A percentile compares a stretch with the other conserved stretches of the same genome.
phyloP scores from a whole-genome alignment of 495 filamentous ascomycete species.

The Schizothecium vesticola region DNA sequence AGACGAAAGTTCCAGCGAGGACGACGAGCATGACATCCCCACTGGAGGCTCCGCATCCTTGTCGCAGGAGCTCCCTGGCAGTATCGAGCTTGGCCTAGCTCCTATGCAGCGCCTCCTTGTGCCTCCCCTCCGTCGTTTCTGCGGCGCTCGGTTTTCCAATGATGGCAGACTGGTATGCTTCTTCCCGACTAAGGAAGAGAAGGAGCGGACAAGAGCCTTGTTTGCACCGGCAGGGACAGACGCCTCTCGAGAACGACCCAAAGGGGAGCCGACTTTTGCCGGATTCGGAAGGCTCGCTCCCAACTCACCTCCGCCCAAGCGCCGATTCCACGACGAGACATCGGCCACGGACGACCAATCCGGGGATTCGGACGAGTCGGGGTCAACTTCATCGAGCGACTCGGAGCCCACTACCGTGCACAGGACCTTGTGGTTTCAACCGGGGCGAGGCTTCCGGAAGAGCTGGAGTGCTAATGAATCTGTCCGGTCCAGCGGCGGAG shows the following conservation, averaged over 20 bases:
- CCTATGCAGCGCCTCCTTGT: slow-evolving; percentile 65
- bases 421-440: slow-evolving; percentile 44
- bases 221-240: slow-evolving; percentile 56
- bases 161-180: slow-evolving; percentile 81
- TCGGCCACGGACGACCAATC: slow-evolving; percentile 45
- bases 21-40: slow-evolving; percentile 65
- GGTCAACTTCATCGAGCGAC: slow-evolving; percentile 61
- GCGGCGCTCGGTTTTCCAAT: slow-evolving; percentile 71
- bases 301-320: slow-evolving; percentile 43
- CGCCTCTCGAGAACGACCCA: slow-evolving; percentile 55
- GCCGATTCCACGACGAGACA: slow-evolving; percentile 48
- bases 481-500: slow-evolving; percentile 46
- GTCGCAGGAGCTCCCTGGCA: slow-evolving; percentile 51
- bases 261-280: slow-evolving; percentile 70
- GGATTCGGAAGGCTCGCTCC: slow-evolving; percentile 73
- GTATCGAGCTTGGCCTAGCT: slow-evolving; percentile 46
- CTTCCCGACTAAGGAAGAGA: slow-evolving; percentile 77
- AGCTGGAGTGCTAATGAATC: slow-evolving; percentile 44
- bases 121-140: slow-evolving; percentile 68
- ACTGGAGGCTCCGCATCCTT: slow-evolving; percentile 47
- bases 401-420: slow-evolving; percentile 63
- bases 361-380: slow-evolving; percentile 56
- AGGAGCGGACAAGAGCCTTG: slow-evolving; percentile 58
- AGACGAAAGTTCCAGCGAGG: slow-evolving; percentile 76
- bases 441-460: slow-evolving; percentile 40